Percentiles rank a stretch among this genome's conserved stretches.
phyloP scores from a whole-genome alignment of 2,329 filamentous ascomycete genomes.

The Cercospora nicotianae region DNA sequence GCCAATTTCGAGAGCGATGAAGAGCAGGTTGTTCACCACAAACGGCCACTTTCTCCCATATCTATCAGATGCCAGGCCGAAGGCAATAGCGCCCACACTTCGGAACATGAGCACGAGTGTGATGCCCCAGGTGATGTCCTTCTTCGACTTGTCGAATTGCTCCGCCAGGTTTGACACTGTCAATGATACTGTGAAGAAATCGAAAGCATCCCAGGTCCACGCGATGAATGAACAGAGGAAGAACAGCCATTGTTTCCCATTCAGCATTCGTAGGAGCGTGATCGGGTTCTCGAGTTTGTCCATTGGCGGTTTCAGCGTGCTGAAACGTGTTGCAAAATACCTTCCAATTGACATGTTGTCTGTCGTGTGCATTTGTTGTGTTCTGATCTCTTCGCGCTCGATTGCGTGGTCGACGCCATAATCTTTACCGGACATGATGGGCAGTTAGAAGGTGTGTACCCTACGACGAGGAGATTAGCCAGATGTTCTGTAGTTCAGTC shows the following conservation, averaged over 20 bases:
- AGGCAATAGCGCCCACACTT: slow-evolving; percentile 59
- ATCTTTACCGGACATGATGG: slow-evolving; percentile 20
- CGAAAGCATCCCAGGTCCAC: slow-evolving; percentile 59
- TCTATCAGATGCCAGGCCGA: slow-evolving; percentile 47
- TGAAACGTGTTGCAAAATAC: slow-evolving; percentile 56
- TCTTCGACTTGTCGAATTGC: slow-evolving; percentile 55
- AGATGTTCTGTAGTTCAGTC: background rate
- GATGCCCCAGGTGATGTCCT: slow-evolving; percentile 61
- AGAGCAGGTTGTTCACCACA: slow-evolving; percentile 60
- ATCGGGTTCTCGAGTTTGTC: slow-evolving; percentile 56
- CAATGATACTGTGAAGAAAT: slow-evolving; percentile 63
- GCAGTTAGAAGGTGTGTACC: background rate
- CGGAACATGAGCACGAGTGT: slow-evolving; percentile 61
- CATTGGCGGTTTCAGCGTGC: slow-evolving; percentile 58
- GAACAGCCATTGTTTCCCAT: slow-evolving; percentile 60
- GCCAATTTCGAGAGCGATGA: slow-evolving; percentile 61
- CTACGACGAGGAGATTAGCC: background rate
- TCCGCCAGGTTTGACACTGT: slow-evolving; percentile 56
- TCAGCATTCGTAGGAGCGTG: slow-evolving; percentile 52
- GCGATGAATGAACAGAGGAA: slow-evolving; percentile 52
- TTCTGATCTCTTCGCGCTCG: slow-evolving; percentile 21
- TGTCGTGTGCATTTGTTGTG: slow-evolving; percentile 1
- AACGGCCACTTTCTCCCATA: slow-evolving; percentile 50
- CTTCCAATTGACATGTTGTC: slow-evolving; percentile 43
- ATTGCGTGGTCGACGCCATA: slow-evolving; percentile 21